phyloP scores from a whole-genome alignment of 2,329 filamentous ascomycete genomes.

The Emmonsia crescens region DNA sequence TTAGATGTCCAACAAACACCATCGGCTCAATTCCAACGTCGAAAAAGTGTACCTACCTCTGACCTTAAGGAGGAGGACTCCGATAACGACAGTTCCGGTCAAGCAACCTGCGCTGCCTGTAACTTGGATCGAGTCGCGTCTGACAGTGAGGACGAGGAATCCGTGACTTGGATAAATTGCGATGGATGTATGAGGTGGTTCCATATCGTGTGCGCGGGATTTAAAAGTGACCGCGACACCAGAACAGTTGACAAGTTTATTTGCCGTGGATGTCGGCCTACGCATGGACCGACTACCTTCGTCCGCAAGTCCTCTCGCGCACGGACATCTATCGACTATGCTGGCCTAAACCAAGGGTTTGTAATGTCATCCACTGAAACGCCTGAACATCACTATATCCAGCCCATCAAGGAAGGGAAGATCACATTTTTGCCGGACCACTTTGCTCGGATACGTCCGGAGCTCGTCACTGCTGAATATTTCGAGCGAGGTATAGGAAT shows the following conservation, averaged over 20 bases:
- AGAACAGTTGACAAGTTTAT: conserved; percentile 59
- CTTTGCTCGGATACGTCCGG: conserved; percentile 53
- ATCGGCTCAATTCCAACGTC: neutral
- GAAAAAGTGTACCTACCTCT: conserved; percentile 1
- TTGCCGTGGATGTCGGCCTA: conserved; percentile 48
- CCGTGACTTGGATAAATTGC: conserved; percentile 53
- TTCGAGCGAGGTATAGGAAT: conserved; percentile 54
- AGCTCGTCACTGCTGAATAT: conserved; percentile 52
- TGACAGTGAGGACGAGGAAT: conserved; percentile 41
- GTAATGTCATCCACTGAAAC: conserved; percentile 55
- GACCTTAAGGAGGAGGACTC: neutral
- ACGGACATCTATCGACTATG: conserved; percentile 57
- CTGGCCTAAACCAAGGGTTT: conserved; percentile 55
- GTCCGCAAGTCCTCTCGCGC: conserved; percentile 56
- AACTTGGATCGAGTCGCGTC: conserved; percentile 43
- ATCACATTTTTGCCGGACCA: conserved; percentile 50
- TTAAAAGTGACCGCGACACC: conserved; percentile 53
- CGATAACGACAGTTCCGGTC: conserved; percentile 21
- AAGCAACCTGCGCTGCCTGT: conserved; percentile 47
- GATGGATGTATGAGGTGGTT: conserved; percentile 60
- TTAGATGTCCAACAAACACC: neutral
- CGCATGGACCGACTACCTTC: conserved; percentile 53
- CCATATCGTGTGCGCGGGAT: conserved; percentile 56
- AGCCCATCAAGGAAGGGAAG: conserved; percentile 54
- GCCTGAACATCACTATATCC: conserved; percentile 56